A percentile compares a stretch with the other conserved stretches of the same genome.
Conservation (phyloP, 257 asterid genomes). For the Solanum lycopersicoides region DNA sequence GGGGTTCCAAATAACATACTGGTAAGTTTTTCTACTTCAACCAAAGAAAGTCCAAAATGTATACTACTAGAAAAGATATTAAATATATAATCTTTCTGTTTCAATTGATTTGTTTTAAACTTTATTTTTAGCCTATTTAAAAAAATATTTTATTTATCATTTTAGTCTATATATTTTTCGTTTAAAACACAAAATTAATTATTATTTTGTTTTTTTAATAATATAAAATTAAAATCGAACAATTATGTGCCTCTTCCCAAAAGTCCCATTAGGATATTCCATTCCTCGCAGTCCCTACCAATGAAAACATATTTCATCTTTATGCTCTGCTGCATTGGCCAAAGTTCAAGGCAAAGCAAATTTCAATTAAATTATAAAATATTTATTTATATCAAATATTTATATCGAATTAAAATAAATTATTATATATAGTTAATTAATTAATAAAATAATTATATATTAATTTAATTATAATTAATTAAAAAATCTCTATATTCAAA, state of each 20-base stretch:
- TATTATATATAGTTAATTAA: too few relatives aligned
- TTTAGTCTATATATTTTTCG: too few relatives aligned
- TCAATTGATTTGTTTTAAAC: too few relatives aligned
- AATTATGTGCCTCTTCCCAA: neutral
- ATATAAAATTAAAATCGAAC: too few relatives aligned
- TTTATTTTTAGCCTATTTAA: too few relatives aligned
- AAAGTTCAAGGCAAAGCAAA: neutral
- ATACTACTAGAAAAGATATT: too few relatives aligned
- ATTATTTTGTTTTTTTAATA: too few relatives aligned
- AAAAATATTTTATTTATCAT: too few relatives aligned
- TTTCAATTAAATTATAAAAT: neutral
- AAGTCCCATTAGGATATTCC: neutral
- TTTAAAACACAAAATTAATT: too few relatives aligned
- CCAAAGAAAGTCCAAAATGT: neutral
- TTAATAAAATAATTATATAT: too few relatives aligned
- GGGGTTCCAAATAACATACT: neutral
- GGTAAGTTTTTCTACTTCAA: neutral
- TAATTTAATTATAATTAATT: too few relatives aligned
- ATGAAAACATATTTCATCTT: neutral
- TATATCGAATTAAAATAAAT: neutral
- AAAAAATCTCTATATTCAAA: too few relatives aligned
- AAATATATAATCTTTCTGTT: neutral
- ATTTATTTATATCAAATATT: neutral
- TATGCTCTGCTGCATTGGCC: neutral
- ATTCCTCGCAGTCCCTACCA: neutral